These are phyloP conservation scores for Willaertia magna DNA, from an alignment of 208 protist genomes.

Conservation along the genomic window DNA sequence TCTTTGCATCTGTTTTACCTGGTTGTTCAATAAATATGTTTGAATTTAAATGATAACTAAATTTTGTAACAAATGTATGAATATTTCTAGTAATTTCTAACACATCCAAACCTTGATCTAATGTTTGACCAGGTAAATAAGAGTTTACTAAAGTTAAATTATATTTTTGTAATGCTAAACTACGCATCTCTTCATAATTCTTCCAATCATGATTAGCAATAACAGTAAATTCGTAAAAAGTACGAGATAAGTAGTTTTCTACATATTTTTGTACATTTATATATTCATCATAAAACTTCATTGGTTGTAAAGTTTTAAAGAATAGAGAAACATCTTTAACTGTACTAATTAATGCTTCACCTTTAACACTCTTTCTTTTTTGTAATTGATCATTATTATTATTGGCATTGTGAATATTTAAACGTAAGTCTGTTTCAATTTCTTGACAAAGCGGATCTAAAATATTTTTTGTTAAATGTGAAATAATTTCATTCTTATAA, in stretches of 20 bases:
- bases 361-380: background rate
- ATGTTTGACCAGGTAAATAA: conserved; percentile 71
- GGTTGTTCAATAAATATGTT: conserved; percentile 84
- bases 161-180: conserved; percentile 73
- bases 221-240: conserved; percentile 93
- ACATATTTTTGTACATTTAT: conserved; percentile 57
- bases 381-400: conserved; percentile 12
- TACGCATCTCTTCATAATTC: conserved; percentile 88
- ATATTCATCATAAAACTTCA: conserved; percentile 61
- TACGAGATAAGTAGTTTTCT: conserved; percentile 72
- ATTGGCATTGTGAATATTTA: conserved; percentile 69
- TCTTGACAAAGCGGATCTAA: conserved; percentile 60
- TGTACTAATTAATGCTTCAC: background rate
- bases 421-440: conserved; percentile 78
- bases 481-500: conserved; percentile 48
- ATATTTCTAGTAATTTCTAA: conserved; percentile 93
- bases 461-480: conserved; percentile 40
- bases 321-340: conserved; percentile 54
- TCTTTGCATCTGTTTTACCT: conserved; percentile 55
- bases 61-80: conserved; percentile 84
- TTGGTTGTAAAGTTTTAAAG: conserved; percentile 49
- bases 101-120: conserved; percentile 87
- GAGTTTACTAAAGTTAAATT: conserved; percentile 64
- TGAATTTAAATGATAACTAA: conserved; percentile 93
- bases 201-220: conserved; percentile 81